These are phyloP conservation scores for Cicer chorassanicum DNA, from an alignment of 306 rosid species.

Conservation along the genomic window DNA sequence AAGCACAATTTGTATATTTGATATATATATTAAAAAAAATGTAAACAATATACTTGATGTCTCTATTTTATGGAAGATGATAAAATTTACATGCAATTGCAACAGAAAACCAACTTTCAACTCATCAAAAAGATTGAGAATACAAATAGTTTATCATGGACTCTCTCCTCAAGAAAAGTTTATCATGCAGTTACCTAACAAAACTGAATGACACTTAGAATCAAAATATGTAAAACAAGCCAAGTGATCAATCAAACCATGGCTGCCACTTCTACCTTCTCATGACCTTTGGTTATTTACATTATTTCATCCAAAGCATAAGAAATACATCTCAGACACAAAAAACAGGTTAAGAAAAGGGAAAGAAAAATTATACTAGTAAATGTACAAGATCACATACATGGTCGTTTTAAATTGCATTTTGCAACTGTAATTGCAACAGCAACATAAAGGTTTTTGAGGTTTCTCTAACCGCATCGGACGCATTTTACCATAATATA, in stretches of 20 bases:
- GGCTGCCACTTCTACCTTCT: slow-evolving; percentile 37
- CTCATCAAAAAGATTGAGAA: slow-evolving; percentile 5
- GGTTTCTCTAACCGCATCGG: too few relatives aligned
- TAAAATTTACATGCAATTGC: slow-evolving; percentile 7
- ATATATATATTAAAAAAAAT: too few relatives aligned
- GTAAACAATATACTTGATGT: too few relatives aligned
- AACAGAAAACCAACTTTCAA: slow-evolving; percentile 31
- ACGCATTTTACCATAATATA: too few relatives aligned
- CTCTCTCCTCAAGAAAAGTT: slow-evolving; percentile 3
- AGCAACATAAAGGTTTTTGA: too few relatives aligned
- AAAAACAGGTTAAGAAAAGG: background rate
- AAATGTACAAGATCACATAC: too few relatives aligned
- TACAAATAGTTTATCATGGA: background rate
- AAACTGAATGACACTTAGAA: slow-evolving; percentile 19
- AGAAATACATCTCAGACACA: slow-evolving; percentile 31
- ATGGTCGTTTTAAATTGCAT: too few relatives aligned
- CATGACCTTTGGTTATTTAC: slow-evolving; percentile 35
- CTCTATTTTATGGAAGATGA: background rate
- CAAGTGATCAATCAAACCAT: slow-evolving; percentile 9
- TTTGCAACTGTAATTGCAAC: too few relatives aligned
- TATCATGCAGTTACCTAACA: slow-evolving; percentile 38
- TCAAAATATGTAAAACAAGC: slow-evolving; percentile 5
- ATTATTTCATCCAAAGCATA: slow-evolving; percentile 34
- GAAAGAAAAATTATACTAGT: background rate
- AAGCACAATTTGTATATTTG: too few relatives aligned